Evolutionary conservation across 306 rosid genomes (phyloP), one percentile per base, ranked within the genome.

Genomic region (Sphenostylis stenocarpa): DNA sequence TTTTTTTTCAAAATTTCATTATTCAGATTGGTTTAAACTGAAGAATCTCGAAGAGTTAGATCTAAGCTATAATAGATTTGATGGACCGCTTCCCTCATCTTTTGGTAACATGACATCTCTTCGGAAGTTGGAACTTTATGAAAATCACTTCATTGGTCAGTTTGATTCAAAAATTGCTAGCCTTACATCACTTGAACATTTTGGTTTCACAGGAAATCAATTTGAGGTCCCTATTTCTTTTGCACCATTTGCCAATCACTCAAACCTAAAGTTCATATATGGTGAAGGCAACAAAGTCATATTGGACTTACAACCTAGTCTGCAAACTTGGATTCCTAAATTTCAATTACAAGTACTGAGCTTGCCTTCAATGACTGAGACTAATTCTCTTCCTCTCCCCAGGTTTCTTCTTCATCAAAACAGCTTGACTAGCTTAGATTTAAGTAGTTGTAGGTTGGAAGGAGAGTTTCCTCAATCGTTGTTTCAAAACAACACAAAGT

Each of bases 71-170:
- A 79, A 71, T 19, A 7, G n/a, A 1, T 23, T 79, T 49, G 47
- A 1, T 1, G 82, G 73, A 12, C 10, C 16, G n/a, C 66, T 79
- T 8, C 83, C 83, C 2, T 24, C 73, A 28, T 71, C 83, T 7
- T 79, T 71, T 51, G 17, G 2, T 0, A 79, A 71, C 67, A 62
- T 79, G 78, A 33, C 77, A 16, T 61, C 82, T 34, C 66, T 79
- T 17, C 29, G 72, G 3, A 24, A 0, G 2, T 61, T 79, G 44
- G 12, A 19, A 20, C 77, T 79, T 61, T 26, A 31, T 3, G 0
- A 12, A 4, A 79, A 79, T 71, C 2, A 49, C n/a, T 71, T 79
- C 43, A 49, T 0, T 1, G 77, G 73, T 2, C 48, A 49, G 4
- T 3, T 79, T 1, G 17, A 31, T 36, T 28, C 47, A 2, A 48